phyloP scores from a whole-genome alignment of 2,329 filamentous ascomycete species.

The Arthrobotrys entomopaga region DNA sequence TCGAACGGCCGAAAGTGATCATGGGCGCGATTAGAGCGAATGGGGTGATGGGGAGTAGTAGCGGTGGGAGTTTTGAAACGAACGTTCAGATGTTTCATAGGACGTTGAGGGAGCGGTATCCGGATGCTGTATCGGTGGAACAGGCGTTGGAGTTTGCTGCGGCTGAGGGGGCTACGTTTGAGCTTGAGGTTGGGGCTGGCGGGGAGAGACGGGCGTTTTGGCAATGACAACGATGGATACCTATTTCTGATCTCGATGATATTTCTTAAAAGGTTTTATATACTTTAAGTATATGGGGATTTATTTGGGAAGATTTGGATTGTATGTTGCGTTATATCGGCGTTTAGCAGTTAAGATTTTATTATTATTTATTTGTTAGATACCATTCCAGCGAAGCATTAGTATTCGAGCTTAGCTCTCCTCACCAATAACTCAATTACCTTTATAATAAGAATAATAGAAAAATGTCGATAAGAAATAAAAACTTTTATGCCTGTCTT shows the following conservation, averaged over 20 bases:
- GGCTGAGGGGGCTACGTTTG: conserved; percentile 39
- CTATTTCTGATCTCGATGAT: too few species aligned
- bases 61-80: conserved; percentile 19
- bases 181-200: conserved; percentile 13
- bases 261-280: too few species aligned
- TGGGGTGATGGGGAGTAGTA: conserved; percentile 1
- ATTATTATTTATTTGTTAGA: not conserved
- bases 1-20: conserved; percentile 31
- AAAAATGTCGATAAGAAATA: not conserved
- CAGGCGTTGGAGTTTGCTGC: conserved; percentile 47
- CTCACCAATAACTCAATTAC: not conserved
- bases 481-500: conserved; percentile 4
- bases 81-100: conserved; percentile 42
- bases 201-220: conserved; percentile 17
- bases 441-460: too few species aligned
- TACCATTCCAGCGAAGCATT: conserved; percentile 3
- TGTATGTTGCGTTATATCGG: conserved; percentile 9
- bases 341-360: conserved; percentile 15
- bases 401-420: not conserved
- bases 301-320: not conserved
- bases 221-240: conserved; percentile 12
- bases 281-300: not conserved
- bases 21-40: conserved; percentile 17
- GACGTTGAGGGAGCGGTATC: conserved; percentile 36
- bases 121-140: conserved; percentile 30